Evolutionary conservation across 225 moss, liverwort and hornwort species (phyloP).

Genomic region (Takakia lepidozioides): DNA sequence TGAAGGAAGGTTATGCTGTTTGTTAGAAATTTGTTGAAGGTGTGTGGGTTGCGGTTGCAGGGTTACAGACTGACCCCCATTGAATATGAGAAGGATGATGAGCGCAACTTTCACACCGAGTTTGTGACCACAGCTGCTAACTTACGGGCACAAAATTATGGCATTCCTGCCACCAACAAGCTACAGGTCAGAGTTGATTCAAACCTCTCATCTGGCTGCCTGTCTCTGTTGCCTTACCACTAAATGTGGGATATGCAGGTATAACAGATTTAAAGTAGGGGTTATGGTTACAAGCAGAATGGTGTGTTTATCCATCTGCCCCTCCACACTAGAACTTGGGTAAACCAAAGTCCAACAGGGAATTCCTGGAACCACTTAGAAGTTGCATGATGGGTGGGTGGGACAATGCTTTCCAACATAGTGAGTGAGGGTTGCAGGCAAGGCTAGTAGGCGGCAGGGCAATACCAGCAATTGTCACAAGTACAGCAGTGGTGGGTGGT

Average conservation of each 20-base stretch:
- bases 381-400: no score
- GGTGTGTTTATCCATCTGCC: no score
- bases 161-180: conserved; percentile 82
- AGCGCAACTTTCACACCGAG: conserved; percentile 73
- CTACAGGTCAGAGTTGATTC: conserved; percentile 52
- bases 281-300: no score
- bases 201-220: background rate
- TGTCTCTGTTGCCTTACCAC: background rate
- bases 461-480: conserved; percentile 79
- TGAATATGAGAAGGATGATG: conserved; percentile 93
- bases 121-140: conserved; percentile 93
- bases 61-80: conserved; percentile 91
- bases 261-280: no score
- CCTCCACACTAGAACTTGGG: no score
- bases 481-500: conserved; percentile 85
- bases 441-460: conserved; percentile 78
- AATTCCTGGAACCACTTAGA: no score
- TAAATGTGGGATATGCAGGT: no score
- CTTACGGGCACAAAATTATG: conserved; percentile 88
- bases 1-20: no score
- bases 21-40: background rate
- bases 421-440: conserved; percentile 41
- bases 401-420: no score
- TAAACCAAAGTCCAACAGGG: no score
- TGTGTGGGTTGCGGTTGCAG: conserved; percentile 16